Percentiles rank a stretch among this genome's conserved stretches.
These are phyloP conservation scores for Cornus controversa DNA, from an alignment of 148 eudicot species.

Conservation along the genomic window DNA sequence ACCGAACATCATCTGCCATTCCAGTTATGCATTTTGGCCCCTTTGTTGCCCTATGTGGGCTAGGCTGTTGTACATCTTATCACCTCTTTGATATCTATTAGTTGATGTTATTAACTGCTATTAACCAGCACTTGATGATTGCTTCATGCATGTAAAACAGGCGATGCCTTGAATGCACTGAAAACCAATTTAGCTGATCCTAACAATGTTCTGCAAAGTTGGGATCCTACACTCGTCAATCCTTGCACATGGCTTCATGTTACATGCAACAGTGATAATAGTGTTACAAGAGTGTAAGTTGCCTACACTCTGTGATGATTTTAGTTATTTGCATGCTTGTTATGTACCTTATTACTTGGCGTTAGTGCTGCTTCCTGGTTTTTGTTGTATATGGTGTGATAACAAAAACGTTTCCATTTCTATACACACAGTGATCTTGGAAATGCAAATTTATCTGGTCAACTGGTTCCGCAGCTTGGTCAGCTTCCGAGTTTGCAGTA, in stretches of 20 bases:
- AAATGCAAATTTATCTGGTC: conserved; percentile 74
- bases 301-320: not conserved
- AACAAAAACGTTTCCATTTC: conserved; percentile 4
- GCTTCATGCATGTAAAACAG: conserved; percentile 37
- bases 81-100: not conserved
- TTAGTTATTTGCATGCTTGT: not conserved
- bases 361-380: not conserved
- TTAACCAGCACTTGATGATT: conserved; percentile 13
- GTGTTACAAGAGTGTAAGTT: conserved; percentile 80
- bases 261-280: conserved; percentile 68
- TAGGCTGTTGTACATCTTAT: not conserved
- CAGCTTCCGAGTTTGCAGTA: conserved; percentile 65
- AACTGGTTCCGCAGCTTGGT: conserved; percentile 76
- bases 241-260: conserved; percentile 91
- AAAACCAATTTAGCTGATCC: conserved; percentile 62
- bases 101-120: conserved; percentile 1
- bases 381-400: not conserved
- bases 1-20: not conserved
- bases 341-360: not conserved
- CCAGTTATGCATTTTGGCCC: not conserved
- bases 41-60: not conserved
- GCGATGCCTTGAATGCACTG: conserved; percentile 71
- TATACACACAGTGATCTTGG: conserved; percentile 63
- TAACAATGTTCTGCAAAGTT: conserved; percentile 67
- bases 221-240: conserved; percentile 80